phyloP scores from a whole-genome alignment of 805 yeast genomes.

The Cephaloascus fragrans region DNA sequence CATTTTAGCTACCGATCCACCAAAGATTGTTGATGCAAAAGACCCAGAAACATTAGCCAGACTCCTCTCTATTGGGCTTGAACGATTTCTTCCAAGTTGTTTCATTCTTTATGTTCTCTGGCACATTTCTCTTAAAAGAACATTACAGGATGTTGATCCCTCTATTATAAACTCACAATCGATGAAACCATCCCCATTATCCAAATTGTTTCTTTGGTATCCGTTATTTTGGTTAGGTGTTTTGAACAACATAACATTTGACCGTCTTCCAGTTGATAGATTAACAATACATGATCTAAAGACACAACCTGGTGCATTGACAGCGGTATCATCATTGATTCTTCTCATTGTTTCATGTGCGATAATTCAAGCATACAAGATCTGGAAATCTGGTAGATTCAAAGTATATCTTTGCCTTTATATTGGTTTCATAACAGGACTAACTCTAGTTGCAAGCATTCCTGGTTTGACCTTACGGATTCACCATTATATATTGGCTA shows the following conservation, averaged over 20 bases:
- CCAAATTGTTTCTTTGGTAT: constrained; percentile 53
- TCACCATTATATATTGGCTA: constrained; percentile 72
- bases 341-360: constrained; percentile 43
- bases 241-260: constrained; percentile 81
- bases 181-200: constrained; percentile 17
- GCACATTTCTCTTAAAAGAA: constrained; percentile 41
- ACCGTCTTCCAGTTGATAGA: constrained; percentile 80
- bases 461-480: constrained; percentile 69
- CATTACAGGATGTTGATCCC: constrained; percentile 26
- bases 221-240: constrained; percentile 79
- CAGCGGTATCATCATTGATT: constrained; percentile 48
- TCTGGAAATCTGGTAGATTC: constrained; percentile 75
- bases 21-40: constrained; percentile 44
- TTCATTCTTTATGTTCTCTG: constrained; percentile 67
- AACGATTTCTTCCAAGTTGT: constrained; percentile 65
- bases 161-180: neutral
- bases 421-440: constrained; percentile 26
- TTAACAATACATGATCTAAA: constrained; percentile 62
- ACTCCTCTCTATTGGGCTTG: constrained; percentile 61
- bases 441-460: constrained; percentile 35
- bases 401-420: constrained; percentile 50
- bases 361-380: constrained; percentile 60
- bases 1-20: constrained; percentile 70
- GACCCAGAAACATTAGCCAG: constrained; percentile 45
- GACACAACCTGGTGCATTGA: constrained; percentile 67